Evolutionary conservation across 2,329 filamentous ascomycete genomes (phyloP).

Genomic region (Aspergillus sp.): DNA sequence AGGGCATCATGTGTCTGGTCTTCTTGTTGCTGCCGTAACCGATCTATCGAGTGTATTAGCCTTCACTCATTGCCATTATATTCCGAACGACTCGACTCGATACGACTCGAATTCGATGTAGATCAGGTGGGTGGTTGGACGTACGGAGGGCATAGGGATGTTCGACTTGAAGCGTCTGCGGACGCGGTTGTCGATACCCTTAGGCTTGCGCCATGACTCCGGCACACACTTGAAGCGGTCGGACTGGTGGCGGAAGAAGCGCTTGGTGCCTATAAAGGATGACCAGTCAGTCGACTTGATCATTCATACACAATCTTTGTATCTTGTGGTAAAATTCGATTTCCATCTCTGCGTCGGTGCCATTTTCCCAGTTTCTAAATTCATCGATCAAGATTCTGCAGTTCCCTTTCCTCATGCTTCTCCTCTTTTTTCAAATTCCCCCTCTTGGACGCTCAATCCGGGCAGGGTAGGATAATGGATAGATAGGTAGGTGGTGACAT

Average conservation of each 20-base stretch:
- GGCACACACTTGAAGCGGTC: constrained; percentile 94
- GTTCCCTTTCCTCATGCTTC: not conserved
- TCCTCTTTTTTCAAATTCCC: not conserved
- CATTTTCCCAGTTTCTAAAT: not conserved
- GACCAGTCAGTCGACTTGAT: constrained; percentile 5
- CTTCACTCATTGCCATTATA: not conserved
- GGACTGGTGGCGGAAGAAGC: constrained; percentile 96
- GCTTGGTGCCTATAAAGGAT: constrained; percentile 70
- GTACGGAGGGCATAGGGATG: constrained; percentile 96
- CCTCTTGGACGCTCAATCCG: not conserved
- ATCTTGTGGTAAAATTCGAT: not conserved
- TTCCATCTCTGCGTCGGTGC: not conserved
- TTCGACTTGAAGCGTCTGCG: constrained; percentile 96
- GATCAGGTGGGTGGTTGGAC: constrained; percentile 39
- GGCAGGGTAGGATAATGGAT: constrained; percentile 4
- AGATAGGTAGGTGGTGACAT: constrained; percentile 51
- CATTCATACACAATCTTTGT: not conserved
- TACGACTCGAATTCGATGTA: not conserved
- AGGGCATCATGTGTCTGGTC: constrained; percentile 98
- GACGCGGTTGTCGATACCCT: constrained; percentile 99
- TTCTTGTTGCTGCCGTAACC: constrained; percentile 99
- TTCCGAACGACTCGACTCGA: not conserved
- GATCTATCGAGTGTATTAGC: constrained; percentile 61
- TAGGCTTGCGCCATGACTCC: constrained; percentile 96
- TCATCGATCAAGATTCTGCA: not conserved